Evolutionary conservation across 768 basidiomycete species (phyloP).

Genomic region (Termitomyces sp.): DNA sequence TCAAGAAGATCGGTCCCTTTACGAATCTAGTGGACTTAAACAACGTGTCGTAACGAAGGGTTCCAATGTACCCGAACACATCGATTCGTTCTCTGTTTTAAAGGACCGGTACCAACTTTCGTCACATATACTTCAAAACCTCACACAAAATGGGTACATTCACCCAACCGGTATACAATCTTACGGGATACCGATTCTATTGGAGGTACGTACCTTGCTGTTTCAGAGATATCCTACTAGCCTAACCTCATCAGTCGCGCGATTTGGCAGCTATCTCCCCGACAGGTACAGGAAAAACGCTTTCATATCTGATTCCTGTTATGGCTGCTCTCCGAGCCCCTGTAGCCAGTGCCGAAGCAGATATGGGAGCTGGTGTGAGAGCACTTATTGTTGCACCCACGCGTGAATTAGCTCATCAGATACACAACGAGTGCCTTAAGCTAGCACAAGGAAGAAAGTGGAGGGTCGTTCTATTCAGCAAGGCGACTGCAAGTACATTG

Average conservation of each 20-base stretch:
- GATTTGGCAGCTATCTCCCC: constrained; percentile 95
- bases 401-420: constrained; percentile 93
- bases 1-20: constrained; percentile 14
- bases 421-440: constrained; percentile 85
- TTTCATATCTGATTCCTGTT: constrained; percentile 85
- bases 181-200: constrained; percentile 71
- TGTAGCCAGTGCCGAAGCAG: constrained; percentile 36
- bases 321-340: constrained; percentile 58
- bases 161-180: constrained; percentile 80
- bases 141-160: constrained; percentile 52
- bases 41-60: constrained; percentile 80
- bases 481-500: constrained; percentile 82
- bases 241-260: constrained; percentile 43
- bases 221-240: not conserved
- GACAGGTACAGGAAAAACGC: constrained; percentile 96
- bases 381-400: constrained; percentile 88
- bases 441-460: constrained; percentile 78
- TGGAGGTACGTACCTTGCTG: constrained; percentile 50
- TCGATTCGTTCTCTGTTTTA: constrained; percentile 56
- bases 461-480: constrained; percentile 79
- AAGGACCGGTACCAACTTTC: constrained; percentile 52
- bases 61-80: constrained; percentile 53
- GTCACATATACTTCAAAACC: constrained; percentile 58
- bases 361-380: constrained; percentile 55
- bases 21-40: constrained; percentile 21